phyloP scores from a whole-genome alignment of 805 yeast genomes.

The Ogataea methanolica region DNA sequence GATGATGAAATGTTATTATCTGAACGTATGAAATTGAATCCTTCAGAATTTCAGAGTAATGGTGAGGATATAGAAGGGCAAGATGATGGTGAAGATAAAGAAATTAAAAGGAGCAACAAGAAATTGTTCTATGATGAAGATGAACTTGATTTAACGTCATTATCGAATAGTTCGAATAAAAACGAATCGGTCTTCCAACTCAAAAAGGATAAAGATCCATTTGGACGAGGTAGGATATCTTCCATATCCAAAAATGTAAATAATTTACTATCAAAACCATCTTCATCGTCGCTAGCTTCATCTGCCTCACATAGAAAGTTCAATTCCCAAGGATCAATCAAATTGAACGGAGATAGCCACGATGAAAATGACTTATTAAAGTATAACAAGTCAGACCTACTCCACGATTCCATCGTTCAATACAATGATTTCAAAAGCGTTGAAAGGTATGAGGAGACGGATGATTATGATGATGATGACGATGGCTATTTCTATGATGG shows the following conservation, averaged over 20 bases:
- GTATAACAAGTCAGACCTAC: not conserved
- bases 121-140: conserved; percentile 15
- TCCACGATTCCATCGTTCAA: not conserved
- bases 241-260: conserved; percentile 15
- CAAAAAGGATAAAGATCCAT: conserved; percentile 14
- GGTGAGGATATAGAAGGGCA: not conserved
- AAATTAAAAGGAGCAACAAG: conserved; percentile 1
- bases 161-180: conserved; percentile 1
- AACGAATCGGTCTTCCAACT: conserved; percentile 2
- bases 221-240: conserved; percentile 18
- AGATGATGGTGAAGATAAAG: not conserved
- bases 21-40: conserved; percentile 13
- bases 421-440: not conserved
- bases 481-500: too few species aligned
- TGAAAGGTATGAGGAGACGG: too few species aligned
- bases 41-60: conserved; percentile 4
- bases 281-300: not conserved
- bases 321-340: not conserved
- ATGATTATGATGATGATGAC: too few species aligned
- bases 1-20: too few species aligned
- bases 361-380: not conserved
- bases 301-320: conserved; percentile 7
- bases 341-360: not conserved
- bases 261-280: conserved; percentile 4
- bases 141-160: conserved; percentile 3